Conservation (phyloP, 441 rosid species). For the Eruca vesicaria region DNA sequence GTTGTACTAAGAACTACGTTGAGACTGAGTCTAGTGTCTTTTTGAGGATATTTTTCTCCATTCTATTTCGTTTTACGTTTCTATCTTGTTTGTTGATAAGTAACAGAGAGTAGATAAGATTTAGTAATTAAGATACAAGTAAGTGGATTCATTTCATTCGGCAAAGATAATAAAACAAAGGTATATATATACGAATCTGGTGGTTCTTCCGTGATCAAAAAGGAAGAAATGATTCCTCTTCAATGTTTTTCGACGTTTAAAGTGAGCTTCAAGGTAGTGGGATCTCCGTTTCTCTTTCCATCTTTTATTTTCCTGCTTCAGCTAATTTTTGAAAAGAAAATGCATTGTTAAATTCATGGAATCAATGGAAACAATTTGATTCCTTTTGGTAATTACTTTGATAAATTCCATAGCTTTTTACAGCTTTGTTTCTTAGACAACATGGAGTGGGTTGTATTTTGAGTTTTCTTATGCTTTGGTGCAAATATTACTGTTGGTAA, state of each 20-base stretch:
- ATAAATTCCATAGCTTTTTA: background rate
- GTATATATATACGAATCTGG: background rate
- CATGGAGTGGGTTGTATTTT: background rate
- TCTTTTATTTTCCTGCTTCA: background rate
- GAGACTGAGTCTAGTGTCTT: background rate
- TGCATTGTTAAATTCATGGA: background rate
- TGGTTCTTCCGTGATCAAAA: background rate
- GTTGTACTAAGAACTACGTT: background rate
- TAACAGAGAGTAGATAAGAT: conserved; percentile 1
- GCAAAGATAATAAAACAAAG: background rate
- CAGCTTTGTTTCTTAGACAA: background rate
- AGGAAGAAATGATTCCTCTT: background rate
- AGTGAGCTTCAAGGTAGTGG: background rate
- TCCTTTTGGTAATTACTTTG: background rate
- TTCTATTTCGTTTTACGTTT: background rate
- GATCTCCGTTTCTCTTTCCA: background rate
- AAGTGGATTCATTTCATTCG: background rate
- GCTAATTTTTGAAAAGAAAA: background rate
- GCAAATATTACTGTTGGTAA: background rate
- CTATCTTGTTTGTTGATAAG: background rate
- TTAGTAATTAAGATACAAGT: background rate
- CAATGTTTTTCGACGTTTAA: background rate
- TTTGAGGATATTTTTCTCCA: background rate
- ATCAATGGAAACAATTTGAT: background rate
- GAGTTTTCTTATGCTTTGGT: background rate